Evolutionary conservation across 2,329 filamentous ascomycete species (phyloP).

Genomic region (Sphaceloma murrayae): DNA sequence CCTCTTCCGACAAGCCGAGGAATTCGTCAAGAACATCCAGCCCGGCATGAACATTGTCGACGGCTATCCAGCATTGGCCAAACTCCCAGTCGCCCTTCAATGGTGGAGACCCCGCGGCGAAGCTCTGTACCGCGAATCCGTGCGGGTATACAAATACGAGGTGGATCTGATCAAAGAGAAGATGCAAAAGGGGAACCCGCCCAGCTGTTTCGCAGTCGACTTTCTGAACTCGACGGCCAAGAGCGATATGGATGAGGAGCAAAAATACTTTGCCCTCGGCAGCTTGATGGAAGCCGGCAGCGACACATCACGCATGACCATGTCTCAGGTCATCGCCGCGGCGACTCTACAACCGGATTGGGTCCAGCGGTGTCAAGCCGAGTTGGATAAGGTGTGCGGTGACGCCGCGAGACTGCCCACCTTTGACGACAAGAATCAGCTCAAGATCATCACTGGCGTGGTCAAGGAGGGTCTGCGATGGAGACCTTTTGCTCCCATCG

Average conservation of each 20-base stretch:
- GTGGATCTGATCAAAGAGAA: conserved; percentile 23
- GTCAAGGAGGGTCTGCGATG: conserved; percentile 32
- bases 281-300: conserved; percentile 22
- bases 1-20: conserved; percentile 17
- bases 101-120: conserved; percentile 15
- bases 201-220: conserved; percentile 33
- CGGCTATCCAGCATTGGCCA: conserved; percentile 21
- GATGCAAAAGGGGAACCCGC: conserved; percentile 25
- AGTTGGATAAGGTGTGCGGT: conserved; percentile 27
- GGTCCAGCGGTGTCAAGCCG: conserved; percentile 24
- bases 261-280: conserved; percentile 15
- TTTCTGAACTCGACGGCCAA: conserved; percentile 31
- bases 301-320: conserved; percentile 22
- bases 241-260: conserved; percentile 22
- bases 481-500: conserved; percentile 26
- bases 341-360: conserved; percentile 25
- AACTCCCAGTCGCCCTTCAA: conserved; percentile 16
- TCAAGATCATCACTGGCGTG: conserved; percentile 28
- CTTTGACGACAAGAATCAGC: conserved; percentile 23
- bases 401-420: conserved; percentile 23
- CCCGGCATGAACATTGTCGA: conserved; percentile 20
- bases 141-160: conserved; percentile 13
- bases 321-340: conserved; percentile 30
- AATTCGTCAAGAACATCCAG: conserved; percentile 16
- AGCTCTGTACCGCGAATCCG: conserved; percentile 2